A percentile compares a stretch with the other conserved stretches of the same genome.
Conservation (phyloP, 2,329 filamentous ascomycete genomes). For the Epichloe sylvatica region DNA sequence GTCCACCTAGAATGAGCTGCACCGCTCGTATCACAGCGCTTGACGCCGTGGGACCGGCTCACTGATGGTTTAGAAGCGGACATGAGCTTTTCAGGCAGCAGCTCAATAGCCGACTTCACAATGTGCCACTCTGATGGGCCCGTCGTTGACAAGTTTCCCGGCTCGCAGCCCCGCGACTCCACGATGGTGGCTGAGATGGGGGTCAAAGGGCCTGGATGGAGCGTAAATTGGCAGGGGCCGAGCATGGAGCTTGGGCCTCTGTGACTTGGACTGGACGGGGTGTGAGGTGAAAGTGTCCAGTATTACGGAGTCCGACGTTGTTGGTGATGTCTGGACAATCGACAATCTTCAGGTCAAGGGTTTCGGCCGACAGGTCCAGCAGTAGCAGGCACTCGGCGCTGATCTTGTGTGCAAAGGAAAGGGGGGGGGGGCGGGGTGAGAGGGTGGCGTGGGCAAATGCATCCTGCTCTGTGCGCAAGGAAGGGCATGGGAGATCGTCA, state of each 20-base stretch:
- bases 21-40: too few species aligned
- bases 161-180: slow-evolving; percentile 1
- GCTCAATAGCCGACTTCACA: too few species aligned
- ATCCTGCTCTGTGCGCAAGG: not conserved
- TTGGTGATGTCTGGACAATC: not conserved
- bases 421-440: not conserved
- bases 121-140: too few species aligned
- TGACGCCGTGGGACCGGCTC: too few species aligned
- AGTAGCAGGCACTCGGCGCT: not conserved
- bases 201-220: not conserved
- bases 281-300: not conserved
- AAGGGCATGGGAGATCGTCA: slow-evolving; percentile 2
- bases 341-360: not conserved
- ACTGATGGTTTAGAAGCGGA: too few species aligned
- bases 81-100: too few species aligned
- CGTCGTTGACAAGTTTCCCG: not conserved
- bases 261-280: not conserved
- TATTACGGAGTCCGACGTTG: too few species aligned
- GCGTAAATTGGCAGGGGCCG: not conserved
- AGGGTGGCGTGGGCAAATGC: not conserved
- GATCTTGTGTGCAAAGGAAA: not conserved
- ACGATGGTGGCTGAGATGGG: not conserved
- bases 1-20: too few species aligned
- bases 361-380: slow-evolving; percentile 5
- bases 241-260: not conserved